A percentile compares a stretch with the other conserved stretches of the same genome.
Evolutionary conservation across 1,284 basidiomycete genomes (phyloP).

Genomic region (Pseudozyma sp.): DNA sequence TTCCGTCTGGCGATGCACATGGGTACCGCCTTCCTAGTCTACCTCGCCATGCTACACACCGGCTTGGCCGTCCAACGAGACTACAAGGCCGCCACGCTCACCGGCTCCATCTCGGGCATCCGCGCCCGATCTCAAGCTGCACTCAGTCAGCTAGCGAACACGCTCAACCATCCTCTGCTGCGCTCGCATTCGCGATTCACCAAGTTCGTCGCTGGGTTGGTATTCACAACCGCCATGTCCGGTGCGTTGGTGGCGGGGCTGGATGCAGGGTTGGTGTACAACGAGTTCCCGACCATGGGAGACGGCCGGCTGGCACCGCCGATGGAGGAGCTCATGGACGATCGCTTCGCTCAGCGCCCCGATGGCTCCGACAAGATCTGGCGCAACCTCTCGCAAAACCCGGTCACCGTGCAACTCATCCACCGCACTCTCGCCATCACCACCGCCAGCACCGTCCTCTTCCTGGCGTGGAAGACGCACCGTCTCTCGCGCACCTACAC

Average conservation of each 20-base stretch:
- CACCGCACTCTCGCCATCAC: constrained; percentile 84
- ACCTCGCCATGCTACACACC: constrained; percentile 88
- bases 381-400: constrained; percentile 96
- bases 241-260: constrained; percentile 98
- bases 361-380: constrained; percentile 73
- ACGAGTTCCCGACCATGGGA: constrained; percentile 98
- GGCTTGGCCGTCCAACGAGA: constrained; percentile 82
- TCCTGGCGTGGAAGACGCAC: constrained; percentile 20
- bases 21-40: constrained; percentile 87
- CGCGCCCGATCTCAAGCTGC: neutral
- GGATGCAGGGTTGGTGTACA: constrained; percentile 95
- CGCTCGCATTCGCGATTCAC: constrained; percentile 51
- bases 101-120: constrained; percentile 49
- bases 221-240: constrained; percentile 80
- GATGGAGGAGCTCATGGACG: constrained; percentile 79
- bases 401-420: constrained; percentile 96
- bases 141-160: constrained; percentile 34
- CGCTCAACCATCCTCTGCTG: constrained; percentile 47
- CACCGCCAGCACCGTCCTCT: constrained; percentile 39
- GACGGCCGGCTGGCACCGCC: constrained; percentile 83
- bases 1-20: constrained; percentile 96
- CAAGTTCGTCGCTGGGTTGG: constrained; percentile 47
- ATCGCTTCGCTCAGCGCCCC: constrained; percentile 75
- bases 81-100: constrained; percentile 76
- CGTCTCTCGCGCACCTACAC: constrained; percentile 73